These are phyloP conservation scores for Acacia pycnantha DNA, from an alignment of 331 rosid genomes.

Conservation along the genomic window DNA sequence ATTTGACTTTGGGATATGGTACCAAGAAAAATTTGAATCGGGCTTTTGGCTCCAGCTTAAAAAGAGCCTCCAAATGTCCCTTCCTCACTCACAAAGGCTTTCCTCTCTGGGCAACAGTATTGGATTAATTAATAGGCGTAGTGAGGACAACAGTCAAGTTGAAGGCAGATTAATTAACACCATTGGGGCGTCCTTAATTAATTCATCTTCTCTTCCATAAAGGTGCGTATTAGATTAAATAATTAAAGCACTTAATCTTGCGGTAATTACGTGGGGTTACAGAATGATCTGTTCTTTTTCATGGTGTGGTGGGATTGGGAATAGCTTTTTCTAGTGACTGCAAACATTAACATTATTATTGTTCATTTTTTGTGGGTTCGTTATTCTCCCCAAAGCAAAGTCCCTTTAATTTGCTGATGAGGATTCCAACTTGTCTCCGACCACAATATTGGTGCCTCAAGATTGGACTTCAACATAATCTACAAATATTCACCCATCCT, in stretches of 20 bases:
- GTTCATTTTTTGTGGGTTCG: not conserved
- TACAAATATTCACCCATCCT: not conserved
- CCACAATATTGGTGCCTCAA: slow-evolving; percentile 32
- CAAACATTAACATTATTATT: slow-evolving; percentile 10
- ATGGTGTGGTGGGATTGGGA: slow-evolving; percentile 40
- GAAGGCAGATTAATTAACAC: too few relatives aligned
- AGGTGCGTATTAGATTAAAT: not conserved
- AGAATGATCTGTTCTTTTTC: slow-evolving; percentile 32
- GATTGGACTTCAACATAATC: slow-evolving; percentile 15
- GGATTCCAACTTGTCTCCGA: slow-evolving; percentile 37
- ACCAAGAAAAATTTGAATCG: too few relatives aligned
- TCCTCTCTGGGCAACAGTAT: too few relatives aligned
- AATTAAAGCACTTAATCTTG: slow-evolving; percentile 34
- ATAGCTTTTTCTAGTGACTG: slow-evolving; percentile 25
- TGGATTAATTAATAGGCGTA: too few relatives aligned
- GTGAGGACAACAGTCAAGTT: too few relatives aligned
- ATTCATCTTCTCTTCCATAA: too few relatives aligned
- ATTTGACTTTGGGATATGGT: too few relatives aligned
- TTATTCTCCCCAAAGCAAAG: slow-evolving; percentile 32
- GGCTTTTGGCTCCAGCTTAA: too few relatives aligned
- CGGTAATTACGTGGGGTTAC: too few relatives aligned
- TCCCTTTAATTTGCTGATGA: slow-evolving; percentile 36
- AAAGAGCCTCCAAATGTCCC: too few relatives aligned
- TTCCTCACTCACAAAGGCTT: too few relatives aligned
- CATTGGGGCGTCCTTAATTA: too few relatives aligned